Evolutionary conservation across 192 early-diverging fungal species (phyloP).

Genomic region (Umbelopsis sp.): DNA sequence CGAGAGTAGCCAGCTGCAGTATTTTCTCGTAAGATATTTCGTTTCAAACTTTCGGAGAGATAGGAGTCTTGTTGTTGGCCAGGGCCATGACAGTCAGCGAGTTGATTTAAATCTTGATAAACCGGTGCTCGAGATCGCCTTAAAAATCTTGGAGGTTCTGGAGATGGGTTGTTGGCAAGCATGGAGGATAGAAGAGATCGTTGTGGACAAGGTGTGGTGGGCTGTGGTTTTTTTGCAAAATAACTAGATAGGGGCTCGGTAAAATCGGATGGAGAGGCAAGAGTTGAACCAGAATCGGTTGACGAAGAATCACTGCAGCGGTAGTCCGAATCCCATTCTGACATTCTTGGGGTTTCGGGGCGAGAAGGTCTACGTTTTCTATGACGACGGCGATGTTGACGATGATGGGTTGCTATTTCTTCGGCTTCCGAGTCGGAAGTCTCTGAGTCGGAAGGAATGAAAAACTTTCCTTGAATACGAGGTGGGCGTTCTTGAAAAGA

Average conservation of each 20-base stretch:
- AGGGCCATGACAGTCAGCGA: not conserved
- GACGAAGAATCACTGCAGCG: constrained; percentile 2
- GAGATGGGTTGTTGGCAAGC: constrained; percentile 4
- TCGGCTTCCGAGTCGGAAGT: not conserved
- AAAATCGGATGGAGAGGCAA: not conserved
- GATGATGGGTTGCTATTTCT: not conserved
- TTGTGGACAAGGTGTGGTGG: not conserved
- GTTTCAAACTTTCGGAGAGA: constrained; percentile 5
- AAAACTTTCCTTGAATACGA: constrained; percentile 10
- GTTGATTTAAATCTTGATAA: constrained; percentile 14
- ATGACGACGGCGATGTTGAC: not conserved
- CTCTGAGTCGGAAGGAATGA: constrained; percentile 12
- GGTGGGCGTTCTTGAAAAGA: not conserved
- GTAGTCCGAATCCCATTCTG: constrained; percentile 15
- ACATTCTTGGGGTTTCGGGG: not conserved
- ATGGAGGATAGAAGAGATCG: not conserved
- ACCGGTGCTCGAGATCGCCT: not conserved
- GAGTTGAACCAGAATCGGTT: not conserved
- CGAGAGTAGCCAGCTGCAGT: not conserved
- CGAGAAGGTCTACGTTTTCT: not conserved
- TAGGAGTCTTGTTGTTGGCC: not conserved
- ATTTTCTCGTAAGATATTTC: constrained; percentile 1
- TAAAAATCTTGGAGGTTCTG: constrained; percentile 13
- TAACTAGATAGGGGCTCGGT: not conserved
- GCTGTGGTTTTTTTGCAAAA: constrained; percentile 11